phyloP scores from a whole-genome alignment of 2,329 filamentous ascomycete species.

The Penicillium sp. region DNA sequence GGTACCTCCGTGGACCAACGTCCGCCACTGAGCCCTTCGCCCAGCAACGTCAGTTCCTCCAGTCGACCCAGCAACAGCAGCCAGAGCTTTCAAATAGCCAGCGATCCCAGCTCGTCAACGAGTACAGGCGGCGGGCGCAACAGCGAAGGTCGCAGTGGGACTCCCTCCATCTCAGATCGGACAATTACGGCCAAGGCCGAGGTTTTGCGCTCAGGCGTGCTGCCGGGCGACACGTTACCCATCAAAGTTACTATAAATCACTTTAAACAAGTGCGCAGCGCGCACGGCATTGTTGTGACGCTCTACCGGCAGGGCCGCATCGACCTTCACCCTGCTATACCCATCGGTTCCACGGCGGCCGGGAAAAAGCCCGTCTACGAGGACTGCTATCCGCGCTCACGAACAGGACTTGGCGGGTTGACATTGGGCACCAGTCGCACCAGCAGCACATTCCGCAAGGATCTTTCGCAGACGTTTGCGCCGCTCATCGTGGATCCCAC shows the following conservation, averaged over 20 bases:
- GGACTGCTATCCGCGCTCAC: conserved; percentile 84
- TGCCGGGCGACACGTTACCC: conserved; percentile 82
- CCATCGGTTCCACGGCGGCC: conserved; percentile 65
- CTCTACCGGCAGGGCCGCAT: conserved; percentile 89
- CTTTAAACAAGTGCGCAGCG: conserved; percentile 84
- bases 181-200: conserved; percentile 88
- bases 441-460: conserved; percentile 92
- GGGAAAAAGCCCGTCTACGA: conserved; percentile 74
- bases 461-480: conserved; percentile 84
- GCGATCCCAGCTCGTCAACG: conserved; percentile 46
- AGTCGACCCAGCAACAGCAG: conserved; percentile 71
- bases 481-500: conserved; percentile 85
- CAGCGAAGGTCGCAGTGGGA: conserved; percentile 56
- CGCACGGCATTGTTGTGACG: conserved; percentile 91
- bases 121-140: conserved; percentile 44
- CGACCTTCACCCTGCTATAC: conserved; percentile 72
- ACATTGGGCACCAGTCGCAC: conserved; percentile 85
- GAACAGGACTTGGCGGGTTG: conserved; percentile 82
- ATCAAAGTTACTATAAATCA: conserved; percentile 84
- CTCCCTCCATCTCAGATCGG: conserved; percentile 65
- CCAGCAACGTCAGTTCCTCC: conserved; percentile 73
- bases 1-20: conserved; percentile 37
- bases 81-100: conserved; percentile 58
- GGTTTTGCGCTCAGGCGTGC: conserved; percentile 77
- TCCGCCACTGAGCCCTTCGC: conserved; percentile 53